Percentiles rank a stretch among this genome's conserved stretches.
phyloP scores from a whole-genome alignment of 495 filamentous ascomycete species.

The Penicillium roqueforti region DNA sequence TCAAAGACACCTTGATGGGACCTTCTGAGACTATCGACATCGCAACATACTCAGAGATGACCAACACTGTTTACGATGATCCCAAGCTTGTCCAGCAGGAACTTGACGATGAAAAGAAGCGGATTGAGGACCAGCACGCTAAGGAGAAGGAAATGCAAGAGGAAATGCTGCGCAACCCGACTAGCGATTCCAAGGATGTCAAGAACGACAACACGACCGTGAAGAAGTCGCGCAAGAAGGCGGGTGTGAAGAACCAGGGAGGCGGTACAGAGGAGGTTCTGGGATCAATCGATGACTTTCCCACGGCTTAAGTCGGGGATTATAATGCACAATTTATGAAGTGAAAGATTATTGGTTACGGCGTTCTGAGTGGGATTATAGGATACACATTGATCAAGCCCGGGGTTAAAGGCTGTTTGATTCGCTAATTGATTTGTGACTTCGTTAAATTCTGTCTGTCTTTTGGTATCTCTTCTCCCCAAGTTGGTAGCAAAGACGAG shows the following conservation, averaged over 20 bases:
- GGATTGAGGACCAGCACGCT: slow-evolving; percentile 61
- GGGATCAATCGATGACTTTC: slow-evolving; percentile 39
- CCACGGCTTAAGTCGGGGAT: slow-evolving; percentile 19
- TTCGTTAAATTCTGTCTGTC: not conserved
- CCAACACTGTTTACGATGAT: slow-evolving; percentile 52
- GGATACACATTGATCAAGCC: slow-evolving; percentile 1
- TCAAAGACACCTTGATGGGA: slow-evolving; percentile 64
- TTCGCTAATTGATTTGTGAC: not conserved
- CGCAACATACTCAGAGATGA: slow-evolving; percentile 59
- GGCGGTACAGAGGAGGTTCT: slow-evolving; percentile 44
- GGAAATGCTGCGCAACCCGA: slow-evolving; percentile 45
- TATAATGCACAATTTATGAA: slow-evolving; percentile 3
- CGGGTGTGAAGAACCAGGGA: slow-evolving; percentile 25
- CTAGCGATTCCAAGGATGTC: slow-evolving; percentile 33
- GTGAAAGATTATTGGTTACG: slow-evolving; percentile 6
- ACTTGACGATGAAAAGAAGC: slow-evolving; percentile 67
- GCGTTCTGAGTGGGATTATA: slow-evolving; percentile 15
- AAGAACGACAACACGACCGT: slow-evolving; percentile 35
- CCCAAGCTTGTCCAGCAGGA: slow-evolving; percentile 54
- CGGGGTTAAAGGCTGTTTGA: slow-evolving; percentile 11
- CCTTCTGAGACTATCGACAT: slow-evolving; percentile 59
- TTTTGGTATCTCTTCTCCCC: not conserved
- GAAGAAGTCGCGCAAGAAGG: slow-evolving; percentile 40
- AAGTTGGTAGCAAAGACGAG: not conserved
- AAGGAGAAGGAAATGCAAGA: slow-evolving; percentile 54